Evolutionary conservation across 768 basidiomycete genomes (phyloP).

Genomic region (Agrocybe pediades): DNA sequence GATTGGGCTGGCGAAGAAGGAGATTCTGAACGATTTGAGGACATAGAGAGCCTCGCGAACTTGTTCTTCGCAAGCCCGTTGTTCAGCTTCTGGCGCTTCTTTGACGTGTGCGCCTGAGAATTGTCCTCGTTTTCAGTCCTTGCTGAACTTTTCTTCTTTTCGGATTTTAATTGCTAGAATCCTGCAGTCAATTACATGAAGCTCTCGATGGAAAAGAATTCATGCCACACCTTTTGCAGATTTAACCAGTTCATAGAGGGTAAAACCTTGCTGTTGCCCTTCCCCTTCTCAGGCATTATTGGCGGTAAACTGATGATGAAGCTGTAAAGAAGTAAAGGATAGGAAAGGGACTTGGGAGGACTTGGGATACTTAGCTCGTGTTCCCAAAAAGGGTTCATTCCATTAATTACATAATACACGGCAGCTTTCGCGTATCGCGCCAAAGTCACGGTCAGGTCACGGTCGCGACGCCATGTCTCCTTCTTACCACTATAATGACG

Average conservation of each 20-base stretch:
- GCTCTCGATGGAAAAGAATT: not conserved
- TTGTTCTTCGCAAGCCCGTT: constrained; percentile 4
- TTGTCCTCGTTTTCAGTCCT: not conserved
- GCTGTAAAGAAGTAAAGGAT: no score
- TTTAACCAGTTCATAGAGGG: not conserved
- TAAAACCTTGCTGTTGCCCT: not conserved
- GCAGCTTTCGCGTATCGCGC: no score
- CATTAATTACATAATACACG: no score
- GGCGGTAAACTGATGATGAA: no score
- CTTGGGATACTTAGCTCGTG: no score
- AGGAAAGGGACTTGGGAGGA: no score
- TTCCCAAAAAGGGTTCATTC: no score
- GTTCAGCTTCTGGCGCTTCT: constrained; percentile 32
- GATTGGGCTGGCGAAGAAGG: constrained; percentile 1
- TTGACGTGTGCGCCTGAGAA: not conserved
- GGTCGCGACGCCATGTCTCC: no score
- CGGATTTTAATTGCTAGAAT: not conserved
- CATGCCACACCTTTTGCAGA: not conserved
- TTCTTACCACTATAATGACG: no score
- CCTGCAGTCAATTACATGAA: not conserved
- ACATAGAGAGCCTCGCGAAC: constrained; percentile 4
- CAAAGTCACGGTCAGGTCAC: no score
- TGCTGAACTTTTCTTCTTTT: not conserved
- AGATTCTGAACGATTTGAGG: constrained; percentile 5
- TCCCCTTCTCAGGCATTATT: not conserved